Base-by-base conservation (phyloP, 139 green algal species). In the Yamagishiella unicocca region DNA sequence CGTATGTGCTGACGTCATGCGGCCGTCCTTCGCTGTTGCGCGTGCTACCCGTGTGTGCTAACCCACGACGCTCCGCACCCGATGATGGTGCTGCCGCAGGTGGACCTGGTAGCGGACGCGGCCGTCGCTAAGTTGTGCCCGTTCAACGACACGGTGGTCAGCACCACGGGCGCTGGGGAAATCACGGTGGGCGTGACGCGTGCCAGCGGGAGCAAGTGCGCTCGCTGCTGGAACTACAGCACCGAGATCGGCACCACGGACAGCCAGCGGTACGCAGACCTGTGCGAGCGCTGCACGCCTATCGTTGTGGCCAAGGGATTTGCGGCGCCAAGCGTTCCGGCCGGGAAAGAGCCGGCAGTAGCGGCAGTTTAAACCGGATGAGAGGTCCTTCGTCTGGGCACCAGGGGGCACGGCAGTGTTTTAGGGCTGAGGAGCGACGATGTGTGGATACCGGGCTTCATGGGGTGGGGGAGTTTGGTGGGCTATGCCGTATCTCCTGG, bases 191-290 rank as follows among this genome's bases (percentile, higher is more conserved):
- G 96, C 17, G 94, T 99, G n/a, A 38, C 37, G 0, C 83, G 89
- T 2, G 98, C 98, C 9, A 84, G 87, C 1, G 97, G 98, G 40
- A n/a, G 31, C 61, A 99, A 99, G 88, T 99, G 97, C 92, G 93
- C 90, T 35, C 94, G 98, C 71, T 99, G 98, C 91, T 99, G 98
- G 98, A 98, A 98, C 90, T 99, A 98, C 92, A 96, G 92, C 55
- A n/a, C 70, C 1, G 24, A 54, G 25, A 91, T 97, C 84, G 92
- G 85, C n/a, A 14, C 21, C 27, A 50, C 70, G 1, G 42, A 53
- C 93, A 42, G 35, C 42, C 2, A 53, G 46, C 53, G n/a, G 4
- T 96, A 98, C 91, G 87, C 95, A 7, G 85, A 95, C 68, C 88
- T 99, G 68, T 99, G 98, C 84, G 95, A 98, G 82, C 93, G 98